These are phyloP conservation scores for Ogataea ramenticola DNA, from an alignment of 805 yeast genomes.

Conservation along the genomic window DNA sequence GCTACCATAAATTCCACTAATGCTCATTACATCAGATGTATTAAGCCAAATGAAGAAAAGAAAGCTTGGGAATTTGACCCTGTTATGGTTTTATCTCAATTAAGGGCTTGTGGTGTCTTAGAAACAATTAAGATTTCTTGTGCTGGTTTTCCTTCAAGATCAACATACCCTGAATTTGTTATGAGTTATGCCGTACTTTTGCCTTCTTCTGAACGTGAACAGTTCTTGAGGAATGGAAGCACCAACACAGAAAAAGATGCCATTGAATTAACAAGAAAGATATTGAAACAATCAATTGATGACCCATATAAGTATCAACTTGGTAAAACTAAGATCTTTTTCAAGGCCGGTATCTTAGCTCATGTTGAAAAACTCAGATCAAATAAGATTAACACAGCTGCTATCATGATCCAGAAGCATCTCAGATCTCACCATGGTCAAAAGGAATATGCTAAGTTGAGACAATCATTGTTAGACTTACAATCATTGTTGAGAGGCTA, in stretches of 20 bases:
- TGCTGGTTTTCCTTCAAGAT: slow-evolving; percentile 96
- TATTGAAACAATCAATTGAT: slow-evolving; percentile 57
- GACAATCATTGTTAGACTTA: slow-evolving; percentile 42
- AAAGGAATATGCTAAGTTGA: slow-evolving; percentile 47
- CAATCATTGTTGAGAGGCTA: slow-evolving; percentile 65
- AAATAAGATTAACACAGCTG: slow-evolving; percentile 69
- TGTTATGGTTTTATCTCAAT: slow-evolving; percentile 88
- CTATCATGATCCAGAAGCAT: slow-evolving; percentile 79
- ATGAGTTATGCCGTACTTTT: slow-evolving; percentile 80
- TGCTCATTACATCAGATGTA: slow-evolving; percentile 95
- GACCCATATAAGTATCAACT: slow-evolving; percentile 71
- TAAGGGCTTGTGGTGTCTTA: slow-evolving; percentile 97
- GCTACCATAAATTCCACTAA: slow-evolving; percentile 87
- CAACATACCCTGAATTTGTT: slow-evolving; percentile 92
- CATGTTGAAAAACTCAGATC: slow-evolving; percentile 79
- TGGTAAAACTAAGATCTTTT: slow-evolving; percentile 90
- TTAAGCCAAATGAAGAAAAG: slow-evolving; percentile 91
- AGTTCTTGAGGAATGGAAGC: slow-evolving; percentile 45
- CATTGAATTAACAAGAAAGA: slow-evolving; percentile 57
- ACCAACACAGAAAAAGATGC: slow-evolving; percentile 49
- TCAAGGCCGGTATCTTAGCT: slow-evolving; percentile 95
- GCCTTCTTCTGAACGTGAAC: slow-evolving; percentile 61
- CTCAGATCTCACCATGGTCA: slow-evolving; percentile 61
- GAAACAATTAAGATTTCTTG: slow-evolving; percentile 95
- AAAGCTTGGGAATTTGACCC: slow-evolving; percentile 95